These are phyloP conservation scores for Picea sitchensis DNA, from an alignment of 75 land plant genomes.

Conservation along the genomic window DNA sequence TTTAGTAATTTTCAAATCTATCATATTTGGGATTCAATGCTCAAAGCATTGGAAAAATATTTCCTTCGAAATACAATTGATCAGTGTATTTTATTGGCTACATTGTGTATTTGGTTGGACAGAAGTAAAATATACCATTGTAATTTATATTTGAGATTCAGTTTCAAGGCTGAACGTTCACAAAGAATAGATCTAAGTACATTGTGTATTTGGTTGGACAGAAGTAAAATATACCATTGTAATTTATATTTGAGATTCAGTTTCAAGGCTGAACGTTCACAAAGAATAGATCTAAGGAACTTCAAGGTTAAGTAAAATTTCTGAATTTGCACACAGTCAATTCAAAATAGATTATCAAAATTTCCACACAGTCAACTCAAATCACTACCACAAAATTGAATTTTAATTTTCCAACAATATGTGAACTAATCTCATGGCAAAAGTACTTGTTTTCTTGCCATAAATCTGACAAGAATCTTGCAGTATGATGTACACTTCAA, in stretches of 20 bases:
- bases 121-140: not conserved
- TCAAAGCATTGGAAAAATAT: no score
- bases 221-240: not conserved
- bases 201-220: not conserved
- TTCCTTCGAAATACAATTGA: not conserved
- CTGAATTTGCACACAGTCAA: not conserved
- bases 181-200: not conserved
- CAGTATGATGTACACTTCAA: no score
- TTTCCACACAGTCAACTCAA: no score
- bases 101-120: not conserved
- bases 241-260: not conserved
- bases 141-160: not conserved
- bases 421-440: no score
- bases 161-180: not conserved
- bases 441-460: no score
- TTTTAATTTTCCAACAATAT: no score
- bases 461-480: no score
- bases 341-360: no score
- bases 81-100: not conserved
- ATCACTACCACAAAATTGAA: no score
- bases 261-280: no score
- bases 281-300: not conserved
- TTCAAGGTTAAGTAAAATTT: conserved; percentile 1
- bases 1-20: no score
- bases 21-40: no score